phyloP scores from a whole-genome alignment of 78 protist genomes.

The Mastigamoeba balamuthi region DNA sequence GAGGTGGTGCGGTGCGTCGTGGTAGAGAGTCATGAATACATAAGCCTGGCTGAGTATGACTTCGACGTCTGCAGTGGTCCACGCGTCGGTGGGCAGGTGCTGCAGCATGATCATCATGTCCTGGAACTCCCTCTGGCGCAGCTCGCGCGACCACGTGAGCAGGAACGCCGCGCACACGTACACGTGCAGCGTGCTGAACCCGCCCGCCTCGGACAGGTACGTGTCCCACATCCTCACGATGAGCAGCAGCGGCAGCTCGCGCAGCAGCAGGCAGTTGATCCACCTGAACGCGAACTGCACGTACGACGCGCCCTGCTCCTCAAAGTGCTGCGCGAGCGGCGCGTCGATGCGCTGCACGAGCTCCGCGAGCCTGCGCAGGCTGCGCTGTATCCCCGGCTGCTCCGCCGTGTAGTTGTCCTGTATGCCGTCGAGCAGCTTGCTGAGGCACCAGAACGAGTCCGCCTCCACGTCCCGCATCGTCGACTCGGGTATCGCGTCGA shows the following conservation, averaged over 20 bases:
- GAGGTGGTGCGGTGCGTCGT: too few relatives aligned
- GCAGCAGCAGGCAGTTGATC: conserved; percentile 92
- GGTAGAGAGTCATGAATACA: too few relatives aligned
- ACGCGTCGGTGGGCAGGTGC: conserved; percentile 72
- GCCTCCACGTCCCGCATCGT: conserved; percentile 67
- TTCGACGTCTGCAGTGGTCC: conserved; percentile 73
- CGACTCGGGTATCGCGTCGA: conserved; percentile 1
- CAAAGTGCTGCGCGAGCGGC: conserved; percentile 53
- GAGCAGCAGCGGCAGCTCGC: conserved; percentile 70
- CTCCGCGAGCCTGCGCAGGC: conserved; percentile 43
- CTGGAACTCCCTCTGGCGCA: conserved; percentile 60
- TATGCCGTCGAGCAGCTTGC: conserved; percentile 64
- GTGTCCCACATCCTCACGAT: conserved; percentile 80
- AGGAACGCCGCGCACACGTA: conserved; percentile 93
- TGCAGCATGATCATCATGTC: conserved; percentile 67
- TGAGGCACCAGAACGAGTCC: conserved; percentile 87
- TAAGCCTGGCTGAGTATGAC: too few relatives aligned
- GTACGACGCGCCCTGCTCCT: conserved; percentile 44
- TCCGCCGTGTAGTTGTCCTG: conserved; percentile 88
- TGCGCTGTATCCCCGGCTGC: conserved; percentile 86
- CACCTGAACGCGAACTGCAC: conserved; percentile 91
- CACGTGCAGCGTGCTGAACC: conserved; percentile 65
- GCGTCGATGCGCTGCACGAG: conserved; percentile 40
- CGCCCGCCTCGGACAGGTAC: conserved; percentile 46
- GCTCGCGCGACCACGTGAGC: conserved; percentile 27